These are phyloP conservation scores for Lecanicillium sp. DNA, from an alignment of 2,329 filamentous ascomycete genomes.

Conservation along the genomic window DNA sequence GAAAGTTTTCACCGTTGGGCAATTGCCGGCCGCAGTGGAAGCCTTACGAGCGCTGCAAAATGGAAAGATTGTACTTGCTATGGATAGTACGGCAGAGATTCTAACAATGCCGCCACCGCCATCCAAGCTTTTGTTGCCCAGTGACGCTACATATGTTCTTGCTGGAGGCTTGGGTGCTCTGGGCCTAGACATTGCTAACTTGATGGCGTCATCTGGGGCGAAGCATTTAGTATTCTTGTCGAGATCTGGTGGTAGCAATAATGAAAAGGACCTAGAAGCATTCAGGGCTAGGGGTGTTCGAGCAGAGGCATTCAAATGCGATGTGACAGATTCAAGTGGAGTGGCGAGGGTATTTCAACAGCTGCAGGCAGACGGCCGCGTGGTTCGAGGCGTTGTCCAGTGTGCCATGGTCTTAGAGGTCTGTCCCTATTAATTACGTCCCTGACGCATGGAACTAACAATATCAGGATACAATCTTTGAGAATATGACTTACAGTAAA, in stretches of 20 bases:
- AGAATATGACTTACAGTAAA: slow-evolving; percentile 12
- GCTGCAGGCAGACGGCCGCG: slow-evolving; percentile 2
- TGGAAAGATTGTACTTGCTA: too few species aligned
- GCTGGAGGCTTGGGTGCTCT: slow-evolving; percentile 12
- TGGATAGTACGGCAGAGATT: too few species aligned
- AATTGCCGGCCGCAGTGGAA: too few species aligned
- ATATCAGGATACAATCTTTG: slow-evolving; percentile 14
- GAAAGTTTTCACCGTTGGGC: too few species aligned
- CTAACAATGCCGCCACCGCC: neutral
- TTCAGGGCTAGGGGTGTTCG: slow-evolving; percentile 2
- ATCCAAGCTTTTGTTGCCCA: slow-evolving; percentile 4
- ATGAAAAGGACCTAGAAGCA: neutral
- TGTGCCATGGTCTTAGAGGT: slow-evolving; percentile 10
- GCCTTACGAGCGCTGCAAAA: too few species aligned
- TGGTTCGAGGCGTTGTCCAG: slow-evolving; percentile 12
- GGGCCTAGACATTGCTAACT: slow-evolving; percentile 5
- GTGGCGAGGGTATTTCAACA: slow-evolving; percentile 3
- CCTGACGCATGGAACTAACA: too few species aligned
- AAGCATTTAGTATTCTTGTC: slow-evolving; percentile 10
- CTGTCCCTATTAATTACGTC: too few species aligned
- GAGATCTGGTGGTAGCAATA: slow-evolving; percentile 7
- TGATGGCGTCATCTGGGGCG: slow-evolving; percentile 9
- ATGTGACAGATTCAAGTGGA: slow-evolving; percentile 4
- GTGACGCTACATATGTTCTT: slow-evolving; percentile 9
- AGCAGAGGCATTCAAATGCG: slow-evolving; percentile 8